These are phyloP conservation scores for Solanum pennellii DNA, from an alignment of 257 asterid species.

Conservation along the genomic window DNA sequence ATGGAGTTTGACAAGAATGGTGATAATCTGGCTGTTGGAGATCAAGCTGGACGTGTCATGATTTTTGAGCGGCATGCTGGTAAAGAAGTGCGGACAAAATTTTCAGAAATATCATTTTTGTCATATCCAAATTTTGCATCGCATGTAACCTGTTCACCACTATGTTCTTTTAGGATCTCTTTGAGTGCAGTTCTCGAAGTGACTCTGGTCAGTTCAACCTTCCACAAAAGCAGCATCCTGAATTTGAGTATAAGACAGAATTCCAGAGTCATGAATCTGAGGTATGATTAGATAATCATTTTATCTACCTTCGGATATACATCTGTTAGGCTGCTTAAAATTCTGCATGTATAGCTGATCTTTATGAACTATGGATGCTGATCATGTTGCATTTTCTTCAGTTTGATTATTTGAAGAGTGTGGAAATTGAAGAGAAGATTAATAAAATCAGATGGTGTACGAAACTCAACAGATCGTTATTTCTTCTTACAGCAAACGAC, in stretches of 20 bases:
- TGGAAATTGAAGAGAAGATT: slow-evolving; percentile 83
- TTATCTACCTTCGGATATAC: background rate
- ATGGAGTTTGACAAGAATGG: slow-evolving; percentile 62
- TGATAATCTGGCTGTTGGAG: slow-evolving; percentile 67
- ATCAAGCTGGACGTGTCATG: slow-evolving; percentile 81
- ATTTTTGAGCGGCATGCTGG: slow-evolving; percentile 38
- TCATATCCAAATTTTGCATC: background rate
- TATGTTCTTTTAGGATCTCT: slow-evolving; percentile 29
- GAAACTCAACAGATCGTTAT: slow-evolving; percentile 40
- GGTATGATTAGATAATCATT: slow-evolving; percentile 21
- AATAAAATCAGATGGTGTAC: slow-evolving; percentile 57
- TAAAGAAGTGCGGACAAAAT: slow-evolving; percentile 41
- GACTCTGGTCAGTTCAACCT: slow-evolving; percentile 50
- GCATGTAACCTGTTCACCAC: background rate
- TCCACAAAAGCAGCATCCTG: slow-evolving; percentile 34
- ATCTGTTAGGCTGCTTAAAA: background rate
- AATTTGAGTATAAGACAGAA: slow-evolving; percentile 62
- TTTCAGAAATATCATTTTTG: background rate
- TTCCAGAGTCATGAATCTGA: slow-evolving; percentile 94
- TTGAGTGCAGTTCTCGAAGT: slow-evolving; percentile 26
- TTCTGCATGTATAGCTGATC: background rate
- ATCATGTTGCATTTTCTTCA: slow-evolving; percentile 17
- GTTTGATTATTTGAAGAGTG: slow-evolving; percentile 84
- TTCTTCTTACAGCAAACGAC: slow-evolving; percentile 63
- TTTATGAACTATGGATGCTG: slow-evolving; percentile 3